A percentile compares a stretch with the other conserved stretches of the same genome.
Conservation (phyloP, 257 asterid species). For the Jaltomata sinuosa region DNA sequence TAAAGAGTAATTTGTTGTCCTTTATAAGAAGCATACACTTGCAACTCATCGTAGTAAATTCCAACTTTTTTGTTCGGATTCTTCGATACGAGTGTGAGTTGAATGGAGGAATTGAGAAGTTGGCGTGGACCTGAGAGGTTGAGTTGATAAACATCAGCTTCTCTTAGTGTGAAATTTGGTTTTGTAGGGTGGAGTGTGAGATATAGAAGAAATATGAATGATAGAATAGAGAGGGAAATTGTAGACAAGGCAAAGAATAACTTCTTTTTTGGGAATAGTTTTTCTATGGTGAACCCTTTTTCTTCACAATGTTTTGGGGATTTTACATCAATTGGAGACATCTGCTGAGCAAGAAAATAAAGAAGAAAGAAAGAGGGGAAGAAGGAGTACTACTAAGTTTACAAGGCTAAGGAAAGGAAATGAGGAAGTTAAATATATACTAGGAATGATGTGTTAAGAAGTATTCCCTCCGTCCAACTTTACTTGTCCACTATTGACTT, state of each 20-base stretch:
- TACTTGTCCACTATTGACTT: too few relatives aligned
- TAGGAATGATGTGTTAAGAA: background rate
- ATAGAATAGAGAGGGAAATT: slow-evolving; percentile 46
- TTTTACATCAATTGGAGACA: slow-evolving; percentile 55
- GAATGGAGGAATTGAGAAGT: slow-evolving; percentile 71
- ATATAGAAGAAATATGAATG: slow-evolving; percentile 62
- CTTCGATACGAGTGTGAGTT: slow-evolving; percentile 48
- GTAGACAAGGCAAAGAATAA: slow-evolving; percentile 39
- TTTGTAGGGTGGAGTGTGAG: slow-evolving; percentile 72
- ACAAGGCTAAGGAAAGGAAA: slow-evolving; percentile 15
- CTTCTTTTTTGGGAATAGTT: slow-evolving; percentile 41
- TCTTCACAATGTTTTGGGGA: slow-evolving; percentile 92
- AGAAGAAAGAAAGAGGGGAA: background rate
- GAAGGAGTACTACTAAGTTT: background rate
- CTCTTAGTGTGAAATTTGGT: slow-evolving; percentile 56
- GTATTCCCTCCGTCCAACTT: too few relatives aligned
- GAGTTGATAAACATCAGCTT: slow-evolving; percentile 62
- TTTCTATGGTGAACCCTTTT: slow-evolving; percentile 14
- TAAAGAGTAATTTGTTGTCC: slow-evolving; percentile 60
- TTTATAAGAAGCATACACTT: slow-evolving; percentile 57
- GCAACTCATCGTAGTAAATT: slow-evolving; percentile 61
- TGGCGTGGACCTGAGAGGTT: slow-evolving; percentile 44
- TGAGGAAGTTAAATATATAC: slow-evolving; percentile 18
- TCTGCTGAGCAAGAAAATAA: slow-evolving; percentile 20
- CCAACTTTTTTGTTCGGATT: slow-evolving; percentile 83